Percentiles rank a stretch among this genome's conserved stretches.
These are phyloP conservation scores for Sclerotinia spermophila DNA, from an alignment of 2,329 filamentous ascomycete species.

Conservation along the genomic window DNA sequence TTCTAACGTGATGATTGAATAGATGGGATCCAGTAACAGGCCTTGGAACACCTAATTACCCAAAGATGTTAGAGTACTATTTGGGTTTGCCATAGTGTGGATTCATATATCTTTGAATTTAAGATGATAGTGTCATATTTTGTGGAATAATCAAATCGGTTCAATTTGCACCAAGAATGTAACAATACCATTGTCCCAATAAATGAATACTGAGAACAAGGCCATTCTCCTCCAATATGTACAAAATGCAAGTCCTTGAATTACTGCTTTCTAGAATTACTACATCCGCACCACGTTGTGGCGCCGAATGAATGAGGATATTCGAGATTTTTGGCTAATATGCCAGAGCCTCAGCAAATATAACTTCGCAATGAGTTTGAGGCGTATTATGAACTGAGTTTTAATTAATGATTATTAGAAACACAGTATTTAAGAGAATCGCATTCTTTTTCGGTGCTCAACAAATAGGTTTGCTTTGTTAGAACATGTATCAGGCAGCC, in stretches of 20 bases:
- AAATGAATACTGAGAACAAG: neutral
- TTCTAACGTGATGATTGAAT: constrained; percentile 13
- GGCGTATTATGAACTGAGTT: neutral
- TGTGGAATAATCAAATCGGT: neutral
- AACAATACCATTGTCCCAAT: neutral
- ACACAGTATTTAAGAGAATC: neutral
- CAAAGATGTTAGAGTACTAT: constrained; percentile 29
- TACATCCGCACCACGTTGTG: neutral
- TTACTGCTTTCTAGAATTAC: no score
- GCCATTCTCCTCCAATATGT: neutral
- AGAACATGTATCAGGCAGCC: neutral
- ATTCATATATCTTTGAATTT: neutral
- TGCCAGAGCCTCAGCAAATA: neutral
- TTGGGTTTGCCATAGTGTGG: constrained; percentile 24
- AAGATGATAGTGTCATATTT: neutral
- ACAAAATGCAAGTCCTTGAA: neutral
- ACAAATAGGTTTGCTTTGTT: neutral
- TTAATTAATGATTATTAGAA: neutral
- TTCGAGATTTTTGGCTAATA: neutral
- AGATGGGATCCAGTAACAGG: constrained; percentile 36
- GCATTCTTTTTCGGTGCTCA: neutral
- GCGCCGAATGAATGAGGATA: neutral
- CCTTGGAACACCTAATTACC: constrained; percentile 35
- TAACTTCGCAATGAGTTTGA: neutral
- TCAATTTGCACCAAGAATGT: neutral